These are phyloP conservation scores for Stephania yunnanensis DNA, from an alignment of 164 flowering plant species.

Conservation along the genomic window DNA sequence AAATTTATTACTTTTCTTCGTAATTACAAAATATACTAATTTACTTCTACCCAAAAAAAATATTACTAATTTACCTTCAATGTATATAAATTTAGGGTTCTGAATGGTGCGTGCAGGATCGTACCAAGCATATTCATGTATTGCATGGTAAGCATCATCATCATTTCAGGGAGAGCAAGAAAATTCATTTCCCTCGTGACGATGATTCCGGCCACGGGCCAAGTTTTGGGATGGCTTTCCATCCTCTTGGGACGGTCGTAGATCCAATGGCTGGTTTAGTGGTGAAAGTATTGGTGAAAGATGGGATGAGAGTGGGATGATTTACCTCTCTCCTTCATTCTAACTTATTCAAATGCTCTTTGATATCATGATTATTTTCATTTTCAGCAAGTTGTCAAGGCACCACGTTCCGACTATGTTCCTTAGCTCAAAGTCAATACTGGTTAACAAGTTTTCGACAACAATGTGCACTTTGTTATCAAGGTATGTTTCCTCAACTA, in stretches of 20 bases:
- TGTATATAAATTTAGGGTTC: neutral
- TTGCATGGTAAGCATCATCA: conserved; percentile 79
- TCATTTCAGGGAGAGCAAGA: conserved; percentile 53
- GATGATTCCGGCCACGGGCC: conserved; percentile 45
- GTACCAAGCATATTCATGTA: conserved; percentile 57
- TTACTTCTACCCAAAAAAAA: no score
- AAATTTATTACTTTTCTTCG: no score
- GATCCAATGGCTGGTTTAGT: conserved; percentile 98
- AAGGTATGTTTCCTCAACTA: no score
- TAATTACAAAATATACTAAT: no score
- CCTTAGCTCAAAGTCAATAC: no score
- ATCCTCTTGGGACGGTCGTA: conserved; percentile 68
- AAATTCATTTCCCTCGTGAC: conserved; percentile 39
- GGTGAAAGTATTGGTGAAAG: conserved; percentile 69
- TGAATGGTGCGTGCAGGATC: conserved; percentile 37
- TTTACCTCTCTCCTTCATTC: conserved; percentile 41
- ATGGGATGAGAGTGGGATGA: conserved; percentile 65
- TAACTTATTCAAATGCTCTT: no score
- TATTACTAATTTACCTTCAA: no score
- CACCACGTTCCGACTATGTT: no score
- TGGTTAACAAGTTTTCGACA: no score
- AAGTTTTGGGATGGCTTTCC: conserved; percentile 35
- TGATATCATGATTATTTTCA: no score
- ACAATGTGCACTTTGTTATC: no score
- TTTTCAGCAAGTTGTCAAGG: no score